Evolutionary conservation across 768 basidiomycete genomes (phyloP).

Genomic region (Calvatia gigantea): DNA sequence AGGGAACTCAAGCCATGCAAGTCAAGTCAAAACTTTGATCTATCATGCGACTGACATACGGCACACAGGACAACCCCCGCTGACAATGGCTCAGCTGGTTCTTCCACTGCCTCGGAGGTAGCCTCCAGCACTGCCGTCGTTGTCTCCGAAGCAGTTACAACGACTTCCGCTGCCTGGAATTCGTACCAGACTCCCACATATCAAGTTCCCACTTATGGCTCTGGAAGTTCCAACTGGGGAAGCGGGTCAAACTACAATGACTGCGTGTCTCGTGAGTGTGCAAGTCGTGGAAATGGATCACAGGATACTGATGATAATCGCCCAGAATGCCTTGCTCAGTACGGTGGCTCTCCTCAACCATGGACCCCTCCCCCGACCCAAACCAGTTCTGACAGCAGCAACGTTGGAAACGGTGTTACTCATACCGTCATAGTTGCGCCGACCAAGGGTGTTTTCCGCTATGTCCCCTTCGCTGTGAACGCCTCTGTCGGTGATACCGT

Average conservation of each 20-base stretch:
- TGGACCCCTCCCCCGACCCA: conserved; percentile 34
- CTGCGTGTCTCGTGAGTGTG: conserved; percentile 65
- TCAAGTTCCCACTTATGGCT: conserved; percentile 52
- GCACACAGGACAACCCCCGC: background rate
- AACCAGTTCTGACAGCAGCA: conserved; percentile 24
- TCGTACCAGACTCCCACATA: conserved; percentile 27
- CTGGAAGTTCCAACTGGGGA: conserved; percentile 58
- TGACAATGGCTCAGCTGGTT: conserved; percentile 3
- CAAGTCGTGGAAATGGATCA: background rate
- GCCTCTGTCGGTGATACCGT: conserved; percentile 77
- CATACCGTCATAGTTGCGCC: conserved; percentile 80
- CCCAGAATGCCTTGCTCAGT: conserved; percentile 66
- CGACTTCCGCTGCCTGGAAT: conserved; percentile 21
- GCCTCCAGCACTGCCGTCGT: conserved; percentile 2
- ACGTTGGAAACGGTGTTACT: conserved; percentile 50
- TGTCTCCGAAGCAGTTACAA: conserved; percentile 11
- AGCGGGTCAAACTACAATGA: conserved; percentile 52
- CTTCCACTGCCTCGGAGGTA: background rate
- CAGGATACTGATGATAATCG: background rate
- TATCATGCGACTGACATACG: background rate
- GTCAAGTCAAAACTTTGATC: conserved; percentile 15
- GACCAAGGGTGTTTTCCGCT: conserved; percentile 70
- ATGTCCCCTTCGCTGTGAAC: conserved; percentile 71
- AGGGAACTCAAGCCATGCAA: conserved; percentile 33
- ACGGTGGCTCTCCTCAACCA: conserved; percentile 34